These are phyloP conservation scores for Citrus mangshanensis DNA, from an alignment of 345 rosid genomes.

Conservation along the genomic window DNA sequence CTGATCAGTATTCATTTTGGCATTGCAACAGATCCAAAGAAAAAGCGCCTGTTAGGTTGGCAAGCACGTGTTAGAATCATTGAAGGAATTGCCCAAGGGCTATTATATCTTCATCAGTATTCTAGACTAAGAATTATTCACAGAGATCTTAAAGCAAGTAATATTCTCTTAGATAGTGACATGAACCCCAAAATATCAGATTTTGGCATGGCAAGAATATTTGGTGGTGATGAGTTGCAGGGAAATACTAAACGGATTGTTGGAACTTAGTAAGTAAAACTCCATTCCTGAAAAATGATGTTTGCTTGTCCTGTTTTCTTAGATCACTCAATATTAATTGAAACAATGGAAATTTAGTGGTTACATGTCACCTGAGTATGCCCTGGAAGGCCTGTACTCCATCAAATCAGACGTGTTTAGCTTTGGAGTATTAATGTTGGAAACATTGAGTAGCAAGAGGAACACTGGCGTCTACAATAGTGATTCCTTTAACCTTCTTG, in stretches of 20 bases:
- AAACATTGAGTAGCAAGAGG: conserved; percentile 32
- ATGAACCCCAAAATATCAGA: conserved; percentile 54
- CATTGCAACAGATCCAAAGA: conserved; percentile 4
- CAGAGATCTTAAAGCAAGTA: conserved; percentile 34
- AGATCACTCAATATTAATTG: not conserved
- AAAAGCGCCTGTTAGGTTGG: conserved; percentile 1
- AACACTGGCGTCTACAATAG: conserved; percentile 40
- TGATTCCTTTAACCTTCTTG: conserved; percentile 25
- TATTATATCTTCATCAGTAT: conserved; percentile 38
- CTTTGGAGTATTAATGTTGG: conserved; percentile 21
- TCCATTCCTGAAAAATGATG: not conserved
- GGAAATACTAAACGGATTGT: conserved; percentile 41
- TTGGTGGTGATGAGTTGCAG: conserved; percentile 34
- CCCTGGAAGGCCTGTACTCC: not conserved
- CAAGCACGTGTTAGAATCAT: conserved; percentile 22
- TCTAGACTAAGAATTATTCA: conserved; percentile 29
- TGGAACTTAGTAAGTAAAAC: conserved; percentile 46
- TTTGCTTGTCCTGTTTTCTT: not conserved
- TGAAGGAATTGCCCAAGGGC: conserved; percentile 34
- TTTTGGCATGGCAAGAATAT: conserved; percentile 54
- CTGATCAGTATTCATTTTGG: no score
- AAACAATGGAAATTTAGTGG: conserved; percentile 25
- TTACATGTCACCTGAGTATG: conserved; percentile 42
- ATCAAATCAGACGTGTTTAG: conserved; percentile 14
- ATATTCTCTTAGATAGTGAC: conserved; percentile 35